Conservation (phyloP, 2,329 filamentous ascomycete species). For the Monilinia polystroma region DNA sequence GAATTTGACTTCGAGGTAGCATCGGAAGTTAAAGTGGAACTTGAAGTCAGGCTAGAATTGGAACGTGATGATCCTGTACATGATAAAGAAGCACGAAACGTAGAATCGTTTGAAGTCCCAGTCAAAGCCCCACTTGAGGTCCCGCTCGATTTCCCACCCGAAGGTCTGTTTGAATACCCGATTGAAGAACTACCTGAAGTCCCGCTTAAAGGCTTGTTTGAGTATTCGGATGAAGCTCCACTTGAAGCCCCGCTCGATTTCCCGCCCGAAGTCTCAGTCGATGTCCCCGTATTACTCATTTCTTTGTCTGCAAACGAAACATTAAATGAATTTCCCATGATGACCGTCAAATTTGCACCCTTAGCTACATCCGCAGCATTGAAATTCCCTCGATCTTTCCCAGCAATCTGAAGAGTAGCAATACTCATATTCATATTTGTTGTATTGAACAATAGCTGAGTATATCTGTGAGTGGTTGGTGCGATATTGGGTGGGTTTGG, state of each 20-base stretch:
- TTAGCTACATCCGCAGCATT: constrained; percentile 15
- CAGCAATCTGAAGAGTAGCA: background rate
- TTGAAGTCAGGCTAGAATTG: too few relatives aligned
- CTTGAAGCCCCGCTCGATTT: too few relatives aligned
- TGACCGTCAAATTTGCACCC: constrained; percentile 16
- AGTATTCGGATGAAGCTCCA: too few relatives aligned
- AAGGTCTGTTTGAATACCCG: too few relatives aligned
- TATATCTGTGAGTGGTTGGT: constrained; percentile 36
- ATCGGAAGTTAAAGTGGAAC: background rate
- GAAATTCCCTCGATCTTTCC: constrained; percentile 6
- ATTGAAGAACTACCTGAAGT: too few relatives aligned
- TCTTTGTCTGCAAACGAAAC: constrained; percentile 19
- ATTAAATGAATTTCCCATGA: constrained; percentile 27
- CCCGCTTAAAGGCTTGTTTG: too few relatives aligned
- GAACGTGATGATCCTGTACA: too few relatives aligned
- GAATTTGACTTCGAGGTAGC: background rate
- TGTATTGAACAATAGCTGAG: constrained; percentile 35
- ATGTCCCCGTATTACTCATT: background rate
- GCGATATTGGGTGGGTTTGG: constrained; percentile 34
- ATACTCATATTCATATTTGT: constrained; percentile 25
- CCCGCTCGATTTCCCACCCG: too few relatives aligned
- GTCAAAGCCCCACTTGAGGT: too few relatives aligned
- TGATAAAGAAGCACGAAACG: too few relatives aligned
- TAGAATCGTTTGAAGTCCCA: too few relatives aligned
- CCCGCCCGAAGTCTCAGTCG: background rate